Conservation (phyloP, 169 alveolate genomes). For the Theileria annulata region DNA sequence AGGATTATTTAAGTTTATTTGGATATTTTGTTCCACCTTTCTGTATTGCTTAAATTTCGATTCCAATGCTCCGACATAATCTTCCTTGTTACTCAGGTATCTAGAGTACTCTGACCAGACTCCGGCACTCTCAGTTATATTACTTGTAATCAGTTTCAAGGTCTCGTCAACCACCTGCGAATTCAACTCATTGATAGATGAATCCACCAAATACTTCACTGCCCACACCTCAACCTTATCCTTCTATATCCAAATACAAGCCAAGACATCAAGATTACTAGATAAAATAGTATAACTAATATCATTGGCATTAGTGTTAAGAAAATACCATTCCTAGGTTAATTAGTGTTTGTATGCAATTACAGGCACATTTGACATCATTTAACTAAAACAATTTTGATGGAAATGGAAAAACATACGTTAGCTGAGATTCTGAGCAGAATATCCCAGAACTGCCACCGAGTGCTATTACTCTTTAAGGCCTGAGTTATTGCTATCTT, state of each 20-base stretch:
- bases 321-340: conserved; percentile 58
- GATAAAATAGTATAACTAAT: too few species aligned
- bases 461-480: conserved; percentile 66
- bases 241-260: too few species aligned
- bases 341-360: conserved; percentile 57
- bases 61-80: conserved; percentile 53
- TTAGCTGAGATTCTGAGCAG: conserved; percentile 57
- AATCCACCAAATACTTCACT: conserved; percentile 54
- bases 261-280: too few species aligned
- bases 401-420: conserved; percentile 33
- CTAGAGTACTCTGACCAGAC: conserved; percentile 53
- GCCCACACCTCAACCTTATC: conserved; percentile 36
- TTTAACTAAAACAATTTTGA: conserved; percentile 23
- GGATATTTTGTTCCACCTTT: conserved; percentile 31
- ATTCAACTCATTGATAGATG: conserved; percentile 26
- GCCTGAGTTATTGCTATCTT: conserved; percentile 74
- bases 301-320: too few species aligned
- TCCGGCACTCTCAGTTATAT: conserved; percentile 49
- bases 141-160: conserved; percentile 39
- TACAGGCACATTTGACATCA: conserved; percentile 71
- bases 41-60: conserved; percentile 56
- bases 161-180: conserved; percentile 64
- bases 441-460: conserved; percentile 80
- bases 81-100: conserved; percentile 42
- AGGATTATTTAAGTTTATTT: background rate